Percentiles rank a stretch among this genome's conserved stretches.
Conservation (phyloP, 1,284 basidiomycete genomes). For the Tylopilus sp. region DNA sequence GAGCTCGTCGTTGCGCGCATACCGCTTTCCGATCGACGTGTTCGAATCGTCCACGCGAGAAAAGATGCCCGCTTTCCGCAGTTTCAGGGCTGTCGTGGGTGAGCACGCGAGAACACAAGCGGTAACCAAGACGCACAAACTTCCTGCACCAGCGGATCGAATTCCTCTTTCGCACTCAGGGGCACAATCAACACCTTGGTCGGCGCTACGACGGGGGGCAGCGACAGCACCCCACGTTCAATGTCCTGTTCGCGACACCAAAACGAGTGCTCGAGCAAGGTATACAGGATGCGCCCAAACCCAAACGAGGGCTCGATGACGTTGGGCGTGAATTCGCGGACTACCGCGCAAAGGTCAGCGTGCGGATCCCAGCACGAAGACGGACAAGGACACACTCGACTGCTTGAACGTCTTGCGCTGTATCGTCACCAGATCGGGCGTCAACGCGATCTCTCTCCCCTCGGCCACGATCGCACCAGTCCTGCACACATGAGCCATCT, state of each 20-base stretch:
- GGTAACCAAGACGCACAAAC: conserved; percentile 68
- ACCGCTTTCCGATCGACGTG: conserved; percentile 94
- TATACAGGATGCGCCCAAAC: conserved; percentile 94
- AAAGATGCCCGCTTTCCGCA: conserved; percentile 87
- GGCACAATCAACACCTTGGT: conserved; percentile 97
- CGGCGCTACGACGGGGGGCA: conserved; percentile 90
- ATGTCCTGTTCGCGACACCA: conserved; percentile 93
- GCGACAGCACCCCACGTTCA: conserved; percentile 86
- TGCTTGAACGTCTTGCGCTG: conserved; percentile 89
- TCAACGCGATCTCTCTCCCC: conserved; percentile 72
- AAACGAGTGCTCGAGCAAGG: conserved; percentile 93
- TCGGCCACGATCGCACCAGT: conserved; percentile 52
- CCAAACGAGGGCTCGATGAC: conserved; percentile 99
- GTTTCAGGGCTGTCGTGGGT: conserved; percentile 66
- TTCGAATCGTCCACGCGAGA: conserved; percentile 95
- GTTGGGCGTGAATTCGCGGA: conserved; percentile 94
- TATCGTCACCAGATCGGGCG: conserved; percentile 76
- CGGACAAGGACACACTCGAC: conserved; percentile 57
- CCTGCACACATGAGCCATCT: not conserved
- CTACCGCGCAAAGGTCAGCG: conserved; percentile 35
- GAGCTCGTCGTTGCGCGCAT: conserved; percentile 97
- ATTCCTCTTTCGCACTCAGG: conserved; percentile 85
- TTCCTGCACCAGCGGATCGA: conserved; percentile 83
- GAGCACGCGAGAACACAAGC: not conserved
- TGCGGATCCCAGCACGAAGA: conserved; percentile 11